Percentiles rank a stretch among this genome's conserved stretches.
phyloP scores from a whole-genome alignment of 148 eudicot species.

The Cornus controversa region DNA sequence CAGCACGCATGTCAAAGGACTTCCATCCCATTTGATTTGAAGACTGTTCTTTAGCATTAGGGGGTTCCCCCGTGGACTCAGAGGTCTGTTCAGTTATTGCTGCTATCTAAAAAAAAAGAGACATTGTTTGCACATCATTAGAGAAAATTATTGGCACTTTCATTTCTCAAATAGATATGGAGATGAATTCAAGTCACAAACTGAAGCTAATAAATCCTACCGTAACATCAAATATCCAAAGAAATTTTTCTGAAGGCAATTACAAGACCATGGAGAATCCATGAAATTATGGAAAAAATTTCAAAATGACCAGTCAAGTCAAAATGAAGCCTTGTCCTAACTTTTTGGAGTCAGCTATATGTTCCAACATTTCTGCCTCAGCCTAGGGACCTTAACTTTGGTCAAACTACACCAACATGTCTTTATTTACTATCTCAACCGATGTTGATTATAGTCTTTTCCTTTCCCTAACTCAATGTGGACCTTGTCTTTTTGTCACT shows the following conservation, averaged over 20 bases:
- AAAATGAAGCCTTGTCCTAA: no score
- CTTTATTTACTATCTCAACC: no score
- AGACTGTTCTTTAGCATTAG: conserved; percentile 32
- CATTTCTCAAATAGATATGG: not conserved
- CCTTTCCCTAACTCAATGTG: no score
- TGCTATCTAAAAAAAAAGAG: conserved; percentile 51
- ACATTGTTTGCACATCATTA: conserved; percentile 1
- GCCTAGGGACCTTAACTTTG: no score
- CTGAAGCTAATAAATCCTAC: not conserved
- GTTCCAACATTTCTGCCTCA: no score
- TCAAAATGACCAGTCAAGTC: not conserved
- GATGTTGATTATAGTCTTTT: no score
- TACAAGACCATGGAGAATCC: not conserved
- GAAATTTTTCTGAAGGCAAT: no score
- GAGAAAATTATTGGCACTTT: not conserved
- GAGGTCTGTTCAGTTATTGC: conserved; percentile 86
- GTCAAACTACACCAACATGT: no score
- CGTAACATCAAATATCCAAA: not conserved
- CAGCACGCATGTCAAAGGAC: conserved; percentile 74
- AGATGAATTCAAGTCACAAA: not conserved
- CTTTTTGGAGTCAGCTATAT: no score
- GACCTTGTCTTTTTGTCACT: no score
- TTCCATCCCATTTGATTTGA: conserved; percentile 68
- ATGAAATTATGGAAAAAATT: not conserved
- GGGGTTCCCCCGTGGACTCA: conserved; percentile 41